Conservation (phyloP, 163 green algal genomes). For the Smithsoniella earleae region DNA sequence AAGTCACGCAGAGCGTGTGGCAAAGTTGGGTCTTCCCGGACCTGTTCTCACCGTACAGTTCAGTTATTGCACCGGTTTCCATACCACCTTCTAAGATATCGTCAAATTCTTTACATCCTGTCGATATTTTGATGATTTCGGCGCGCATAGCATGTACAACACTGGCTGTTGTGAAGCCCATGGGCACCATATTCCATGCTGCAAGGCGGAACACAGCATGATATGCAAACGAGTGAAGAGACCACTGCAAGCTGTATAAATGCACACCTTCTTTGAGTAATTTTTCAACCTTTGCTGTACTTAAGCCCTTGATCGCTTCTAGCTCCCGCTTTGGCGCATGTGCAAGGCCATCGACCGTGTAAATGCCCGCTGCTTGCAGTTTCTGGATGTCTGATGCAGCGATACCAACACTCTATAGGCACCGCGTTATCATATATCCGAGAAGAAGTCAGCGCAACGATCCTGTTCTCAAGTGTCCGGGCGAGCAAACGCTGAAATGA, state of each 20-base stretch:
- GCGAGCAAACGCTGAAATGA: no score
- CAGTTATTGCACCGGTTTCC: conserved; percentile 95
- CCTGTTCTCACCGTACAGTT: conserved; percentile 96
- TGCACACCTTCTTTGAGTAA: conserved; percentile 71
- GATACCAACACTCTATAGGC: conserved; percentile 1
- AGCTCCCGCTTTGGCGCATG: conserved; percentile 77
- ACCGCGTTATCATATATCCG: no score
- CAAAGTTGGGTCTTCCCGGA: conserved; percentile 96
- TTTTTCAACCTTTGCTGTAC: conserved; percentile 92
- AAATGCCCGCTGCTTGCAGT: conserved; percentile 38
- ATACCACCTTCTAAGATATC: conserved; percentile 88
- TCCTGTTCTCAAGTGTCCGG: no score
- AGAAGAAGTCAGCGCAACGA: no score
- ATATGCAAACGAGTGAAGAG: not conserved
- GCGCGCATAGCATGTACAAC: conserved; percentile 64
- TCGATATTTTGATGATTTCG: conserved; percentile 81
- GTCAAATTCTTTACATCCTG: conserved; percentile 85
- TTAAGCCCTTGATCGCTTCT: conserved; percentile 86
- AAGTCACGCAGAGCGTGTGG: conserved; percentile 95
- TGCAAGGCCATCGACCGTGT: conserved; percentile 74
- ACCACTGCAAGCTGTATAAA: no score
- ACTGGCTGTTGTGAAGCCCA: conserved; percentile 91
- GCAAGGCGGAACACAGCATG: conserved; percentile 26
- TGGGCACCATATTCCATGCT: conserved; percentile 82
- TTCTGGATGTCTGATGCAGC: conserved; percentile 24